Conservation (phyloP, 2,329 filamentous ascomycete genomes). For the Aureobasidium zeae region DNA sequence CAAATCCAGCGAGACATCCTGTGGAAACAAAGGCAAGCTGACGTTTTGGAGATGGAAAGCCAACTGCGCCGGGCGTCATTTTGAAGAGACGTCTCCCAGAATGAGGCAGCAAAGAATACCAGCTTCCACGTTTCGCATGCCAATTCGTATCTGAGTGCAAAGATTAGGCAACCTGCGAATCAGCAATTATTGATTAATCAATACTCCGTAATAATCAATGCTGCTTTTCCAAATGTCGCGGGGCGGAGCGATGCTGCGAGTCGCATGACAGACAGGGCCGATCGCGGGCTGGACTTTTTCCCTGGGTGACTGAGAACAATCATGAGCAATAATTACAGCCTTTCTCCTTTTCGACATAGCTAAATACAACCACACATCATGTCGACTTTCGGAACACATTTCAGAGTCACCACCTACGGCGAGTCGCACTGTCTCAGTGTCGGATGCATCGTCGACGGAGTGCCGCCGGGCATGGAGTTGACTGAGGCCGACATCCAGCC, state of each 20-base stretch:
- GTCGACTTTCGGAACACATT: constrained; percentile 81
- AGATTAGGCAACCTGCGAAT: not conserved
- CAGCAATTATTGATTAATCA: not conserved
- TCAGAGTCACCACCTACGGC: constrained; percentile 75
- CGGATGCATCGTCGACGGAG: constrained; percentile 89
- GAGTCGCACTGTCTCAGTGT: constrained; percentile 89
- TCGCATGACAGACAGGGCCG: not conserved
- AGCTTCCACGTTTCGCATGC: too few relatives aligned
- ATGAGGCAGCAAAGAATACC: too few relatives aligned
- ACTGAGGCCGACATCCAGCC: constrained; percentile 82
- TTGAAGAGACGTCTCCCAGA: too few relatives aligned
- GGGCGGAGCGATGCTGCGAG: not conserved
- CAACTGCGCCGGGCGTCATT: too few relatives aligned
- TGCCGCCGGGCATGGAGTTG: constrained; percentile 77
- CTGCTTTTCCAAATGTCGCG: too few relatives aligned
- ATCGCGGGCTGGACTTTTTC: constrained; percentile 15
- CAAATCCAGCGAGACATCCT: constrained; percentile 17
- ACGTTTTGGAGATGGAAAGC: constrained; percentile 16
- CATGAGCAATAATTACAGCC: not conserved
- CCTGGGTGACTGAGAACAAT: constrained; percentile 1
- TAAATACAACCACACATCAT: constrained; percentile 40
- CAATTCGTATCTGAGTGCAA: too few relatives aligned
- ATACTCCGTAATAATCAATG: not conserved
- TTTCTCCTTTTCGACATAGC: not conserved
- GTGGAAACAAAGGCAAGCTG: constrained; percentile 17